These are phyloP conservation scores for Alloteropsis semialata DNA, from an alignment of 176 grass and related monocot genomes.

Conservation along the genomic window DNA sequence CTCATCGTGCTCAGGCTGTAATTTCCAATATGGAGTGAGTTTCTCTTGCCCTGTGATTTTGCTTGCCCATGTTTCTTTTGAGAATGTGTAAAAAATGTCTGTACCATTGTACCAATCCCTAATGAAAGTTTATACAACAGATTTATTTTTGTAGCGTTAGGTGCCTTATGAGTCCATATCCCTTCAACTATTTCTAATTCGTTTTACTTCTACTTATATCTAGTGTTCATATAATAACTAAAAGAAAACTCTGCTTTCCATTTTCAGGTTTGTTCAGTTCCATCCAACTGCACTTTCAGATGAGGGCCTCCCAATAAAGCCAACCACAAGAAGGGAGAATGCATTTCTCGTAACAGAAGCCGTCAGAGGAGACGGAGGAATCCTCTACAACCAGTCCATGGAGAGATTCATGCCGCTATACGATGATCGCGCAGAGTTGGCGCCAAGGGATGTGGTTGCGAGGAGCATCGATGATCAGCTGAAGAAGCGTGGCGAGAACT, in stretches of 20 bases:
- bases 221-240: too few species aligned
- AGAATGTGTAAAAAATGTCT: too few species aligned
- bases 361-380: conserved; percentile 89
- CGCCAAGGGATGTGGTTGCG: conserved; percentile 84
- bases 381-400: conserved; percentile 89
- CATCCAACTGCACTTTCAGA: conserved; percentile 94
- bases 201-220: too few species aligned
- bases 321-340: conserved; percentile 69
- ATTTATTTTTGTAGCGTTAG: background rate
- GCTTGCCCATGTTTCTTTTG: too few species aligned
- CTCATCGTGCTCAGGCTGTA: conserved; percentile 88
- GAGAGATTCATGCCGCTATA: conserved; percentile 92
- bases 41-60: conserved; percentile 14
- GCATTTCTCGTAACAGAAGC: conserved; percentile 94
- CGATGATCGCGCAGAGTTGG: conserved; percentile 77
- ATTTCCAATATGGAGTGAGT: conserved; percentile 99
- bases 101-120: too few species aligned
- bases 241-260: background rate
- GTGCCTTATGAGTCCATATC: background rate
- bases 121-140: background rate
- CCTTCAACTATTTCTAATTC: background rate
- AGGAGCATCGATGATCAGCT: conserved; percentile 97
- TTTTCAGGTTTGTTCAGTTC: conserved; percentile 91
- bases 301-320: conserved; percentile 83
- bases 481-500: conserved; percentile 83